Percentiles rank a stretch among this genome's conserved stretches.
These are phyloP conservation scores for Catunica adiposa DNA, from an alignment of 2,329 filamentous ascomycete species.

Conservation along the genomic window DNA sequence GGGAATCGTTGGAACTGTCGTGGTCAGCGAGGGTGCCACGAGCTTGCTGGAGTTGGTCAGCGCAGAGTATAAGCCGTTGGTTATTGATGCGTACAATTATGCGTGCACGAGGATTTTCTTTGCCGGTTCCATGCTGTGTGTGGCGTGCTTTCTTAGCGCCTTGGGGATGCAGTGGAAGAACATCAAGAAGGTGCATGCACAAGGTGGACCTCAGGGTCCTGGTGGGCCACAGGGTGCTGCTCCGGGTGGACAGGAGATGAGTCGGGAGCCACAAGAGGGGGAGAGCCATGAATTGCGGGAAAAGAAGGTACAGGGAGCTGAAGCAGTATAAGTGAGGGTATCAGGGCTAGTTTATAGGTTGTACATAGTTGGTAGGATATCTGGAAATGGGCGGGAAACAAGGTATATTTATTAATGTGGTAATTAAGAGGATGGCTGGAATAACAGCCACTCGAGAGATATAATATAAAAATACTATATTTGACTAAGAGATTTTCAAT, in stretches of 20 bases:
- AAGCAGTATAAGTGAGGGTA: neutral
- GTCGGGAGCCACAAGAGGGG: neutral
- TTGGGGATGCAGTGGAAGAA: constrained; percentile 49
- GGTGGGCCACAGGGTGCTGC: neutral
- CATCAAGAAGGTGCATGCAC: constrained; percentile 36
- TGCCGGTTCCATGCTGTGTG: constrained; percentile 39
- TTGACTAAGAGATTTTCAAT: too few species aligned
- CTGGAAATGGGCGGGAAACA: too few species aligned
- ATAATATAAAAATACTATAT: too few species aligned
- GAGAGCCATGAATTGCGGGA: constrained; percentile 11
- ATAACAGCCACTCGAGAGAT: too few species aligned
- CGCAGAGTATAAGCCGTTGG: constrained; percentile 30
- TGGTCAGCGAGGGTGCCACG: constrained; percentile 39
- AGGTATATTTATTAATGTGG: neutral
- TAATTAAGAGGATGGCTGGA: too few species aligned
- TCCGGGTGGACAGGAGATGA: neutral
- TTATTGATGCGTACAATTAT: constrained; percentile 48
- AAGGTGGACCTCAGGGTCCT: constrained; percentile 1
- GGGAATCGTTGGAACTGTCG: constrained; percentile 26
- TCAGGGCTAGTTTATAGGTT: neutral
- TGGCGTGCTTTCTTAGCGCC: constrained; percentile 39
- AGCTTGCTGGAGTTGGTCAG: constrained; percentile 39
- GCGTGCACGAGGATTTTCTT: constrained; percentile 48
- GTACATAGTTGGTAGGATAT: neutral
- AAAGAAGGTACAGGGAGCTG: constrained; percentile 5